Evolutionary conservation across 768 basidiomycete species (phyloP), one percentile per base, ranked within the genome.

Genomic region (Mycena capillaripes): DNA sequence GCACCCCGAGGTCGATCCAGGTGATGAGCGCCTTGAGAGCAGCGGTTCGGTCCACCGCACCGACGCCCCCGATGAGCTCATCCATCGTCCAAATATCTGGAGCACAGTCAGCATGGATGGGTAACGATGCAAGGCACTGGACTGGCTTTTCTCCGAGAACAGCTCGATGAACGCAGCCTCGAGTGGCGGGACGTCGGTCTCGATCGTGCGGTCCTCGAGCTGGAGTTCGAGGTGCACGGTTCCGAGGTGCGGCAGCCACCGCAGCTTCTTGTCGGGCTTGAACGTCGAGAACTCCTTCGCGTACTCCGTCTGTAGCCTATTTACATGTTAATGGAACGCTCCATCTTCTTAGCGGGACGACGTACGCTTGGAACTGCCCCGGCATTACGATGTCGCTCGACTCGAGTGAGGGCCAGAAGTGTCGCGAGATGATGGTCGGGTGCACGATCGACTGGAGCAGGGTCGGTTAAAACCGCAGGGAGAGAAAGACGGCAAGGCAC

Each of bases 351-450:
- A 59, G 71, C 52, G 72, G 66, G 32, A 69, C 36, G 4, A 82
- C 92, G 55, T 77, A 97, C 97, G 82, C 81, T 75, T 90, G 89
- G 78, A 98, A 92, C 79, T 96, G 95, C 3, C 95, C 95, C 0
- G 97, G 95, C 88, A 99, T 93, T 50, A 86, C 80, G 69, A 98
- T 86, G 19, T 88, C 88, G 66, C 90, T 90, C 2, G 92, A 83
- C 76, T 95, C 93, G 29, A 98, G 85, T 1, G 92, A 83, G 0
- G 98, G 98, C 98, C 98, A 99, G 82, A 98, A 99, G 76, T 97
- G 92, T 16, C 91, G 89, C 14, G 98, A 99, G 44, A 99, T 93
- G 76, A 99, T 92, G 0, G 93, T 94, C 1, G 97, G 95, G 77
- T 97, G 95, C 2, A 99, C 84, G 19, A 91, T 84, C 8, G 90